Base-by-base conservation (phyloP, 148 eudicot species). In the Diospyros kaki region DNA sequence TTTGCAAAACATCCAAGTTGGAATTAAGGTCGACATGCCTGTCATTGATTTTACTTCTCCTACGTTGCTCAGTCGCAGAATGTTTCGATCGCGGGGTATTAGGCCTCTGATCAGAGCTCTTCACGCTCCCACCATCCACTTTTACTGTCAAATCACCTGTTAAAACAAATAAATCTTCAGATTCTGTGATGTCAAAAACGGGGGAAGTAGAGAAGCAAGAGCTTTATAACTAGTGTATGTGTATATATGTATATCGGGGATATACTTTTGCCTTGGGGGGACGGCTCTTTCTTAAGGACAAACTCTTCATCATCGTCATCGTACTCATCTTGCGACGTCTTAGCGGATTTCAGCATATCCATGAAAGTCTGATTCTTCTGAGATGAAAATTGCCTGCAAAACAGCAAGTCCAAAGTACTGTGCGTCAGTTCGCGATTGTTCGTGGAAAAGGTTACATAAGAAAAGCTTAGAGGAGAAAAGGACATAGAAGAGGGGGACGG, bases 21-120 rank as follows among this genome's bases (percentile, higher is more conserved):
- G 67, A 12, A 6, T 69, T 51, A 43, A 69, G 13, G 40, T 53
- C 69, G 79, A 80, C 96, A 84, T 90, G 87, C 99, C 99, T 92
- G 89, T 95, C 99, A 83, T 95, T 95, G 73, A 95, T 93, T 81
- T 95, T 95, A 84, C 96, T 90, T 76, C 99, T 87, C 81, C 99
- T 85, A 44, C 97, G 94, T 72, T 95, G 99, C 84, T 95, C 99
- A 2, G 97, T 95, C 41, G 97, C 99, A 66, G 99, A 93, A 82
- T 95, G 99, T 70, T 95, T 95, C 42, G 99, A 95, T 61, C 99
- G 83, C 7, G 99, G 94, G 38, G 96, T 95, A 81, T 82, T 93
- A 58, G 96, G 91, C 80, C 87, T 95, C 79, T 90, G 94, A 73
- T 91, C 93, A 54, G 65, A 83, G 82, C 79, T 84, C 77, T 86